Percentiles rank a stretch among this genome's conserved stretches.
These are phyloP conservation scores for Nemania sp. DNA, from an alignment of 2,329 filamentous ascomycete species.

Conservation along the genomic window DNA sequence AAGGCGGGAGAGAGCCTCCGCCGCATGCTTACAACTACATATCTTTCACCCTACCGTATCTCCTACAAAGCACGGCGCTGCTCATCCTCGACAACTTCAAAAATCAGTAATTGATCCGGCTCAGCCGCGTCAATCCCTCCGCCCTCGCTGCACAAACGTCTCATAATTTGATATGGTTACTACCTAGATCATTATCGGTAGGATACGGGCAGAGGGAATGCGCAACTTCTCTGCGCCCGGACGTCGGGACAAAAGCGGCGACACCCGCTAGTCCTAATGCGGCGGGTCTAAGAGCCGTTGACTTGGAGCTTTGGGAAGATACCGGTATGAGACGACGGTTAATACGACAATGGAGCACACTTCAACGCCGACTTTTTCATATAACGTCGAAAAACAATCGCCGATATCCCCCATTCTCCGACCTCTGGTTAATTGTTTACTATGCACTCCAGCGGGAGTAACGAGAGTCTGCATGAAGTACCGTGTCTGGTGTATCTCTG, in stretches of 20 bases:
- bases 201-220: neutral
- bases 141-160: neutral
- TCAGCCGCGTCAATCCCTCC: neutral
- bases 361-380: neutral
- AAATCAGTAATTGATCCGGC: neutral
- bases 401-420: conserved; percentile 3
- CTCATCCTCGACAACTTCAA: neutral
- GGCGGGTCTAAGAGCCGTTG: neutral
- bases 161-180: neutral
- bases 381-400: neutral
- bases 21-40: neutral
- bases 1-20: conserved; percentile 4
- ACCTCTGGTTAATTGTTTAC: neutral
- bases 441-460: neutral
- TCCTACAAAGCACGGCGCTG: neutral
- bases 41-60: neutral
- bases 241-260: conserved; percentile 4
- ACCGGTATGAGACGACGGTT: no score
- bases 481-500: neutral
- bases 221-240: neutral
- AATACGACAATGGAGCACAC: no score
- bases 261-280: conserved; percentile 6
- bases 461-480: neutral
- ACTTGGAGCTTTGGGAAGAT: neutral
- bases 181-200: neutral